Base-by-base conservation (phyloP, 2,329 filamentous ascomycete species). In the Claviceps sp. region DNA sequence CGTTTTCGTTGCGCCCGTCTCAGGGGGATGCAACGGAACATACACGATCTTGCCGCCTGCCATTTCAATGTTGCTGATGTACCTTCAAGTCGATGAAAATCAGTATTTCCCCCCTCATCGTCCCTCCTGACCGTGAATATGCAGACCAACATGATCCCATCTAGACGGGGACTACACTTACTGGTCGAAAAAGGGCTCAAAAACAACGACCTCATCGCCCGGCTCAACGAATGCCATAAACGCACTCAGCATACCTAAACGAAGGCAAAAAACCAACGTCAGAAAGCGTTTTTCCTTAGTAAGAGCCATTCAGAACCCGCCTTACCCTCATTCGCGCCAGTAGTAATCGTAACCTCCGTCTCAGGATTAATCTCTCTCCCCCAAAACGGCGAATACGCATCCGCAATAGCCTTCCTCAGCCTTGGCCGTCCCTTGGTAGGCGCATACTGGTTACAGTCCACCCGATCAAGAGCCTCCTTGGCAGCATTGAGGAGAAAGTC, bases 151-250 rank as follows among this genome's bases (percentile, higher is more conserved):
- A 30, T 30, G 26, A 30, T 30, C 26, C 8, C 20, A 18, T 26
- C 22, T 13, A 6, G 9, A 14, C 2, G 11, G 5, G 4, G 14
- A 26, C 14, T 13, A 13, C 6, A 59, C 63, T 53, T 50, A 87
- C 82, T 98, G 93, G 70, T 98, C 93, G 66, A 97, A 98, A 72
- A 96, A 98, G 11, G 93, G 93, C 72, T 98, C 93, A 66, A 98
- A 96, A 52, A 98, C 79, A 59, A 98, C 96, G 58, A 96, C 93
- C 68, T 98, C 93, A 64, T 98, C 93, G 13, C 88, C 93, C 1
- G 81, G 78, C 69, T 98, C 93, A 54, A 98, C 82, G 61, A 98
- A 98, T 2, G 80, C 93, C 93, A 98, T 97, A 64, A 98, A 97
- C 0, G 90, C 93, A 64, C 87, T 91, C 58, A 98, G 75, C 88